Evolutionary conservation across 768 basidiomycete species (phyloP).

Genomic region (Phlegmacium glaucopus): DNA sequence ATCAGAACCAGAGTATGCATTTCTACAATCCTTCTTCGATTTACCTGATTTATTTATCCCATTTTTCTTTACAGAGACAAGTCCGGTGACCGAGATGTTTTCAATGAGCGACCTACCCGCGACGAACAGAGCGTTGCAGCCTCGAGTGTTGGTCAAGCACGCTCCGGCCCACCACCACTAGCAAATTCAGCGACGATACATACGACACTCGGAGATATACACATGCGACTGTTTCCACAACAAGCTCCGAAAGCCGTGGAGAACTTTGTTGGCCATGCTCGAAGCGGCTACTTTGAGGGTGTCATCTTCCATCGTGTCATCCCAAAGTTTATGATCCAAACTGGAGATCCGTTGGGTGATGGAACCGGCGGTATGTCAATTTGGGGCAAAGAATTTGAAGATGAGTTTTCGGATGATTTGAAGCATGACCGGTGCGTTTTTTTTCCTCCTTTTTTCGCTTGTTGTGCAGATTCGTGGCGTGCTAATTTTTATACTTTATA

Average conservation of each 20-base stretch:
- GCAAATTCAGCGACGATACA: slow-evolving; percentile 88
- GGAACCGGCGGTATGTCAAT: slow-evolving; percentile 90
- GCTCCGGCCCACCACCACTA: slow-evolving; percentile 62
- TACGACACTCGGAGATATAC: slow-evolving; percentile 93
- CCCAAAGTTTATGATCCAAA: slow-evolving; percentile 98
- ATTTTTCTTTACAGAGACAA: slow-evolving; percentile 64
- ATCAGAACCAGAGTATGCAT: slow-evolving; percentile 79
- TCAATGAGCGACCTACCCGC: slow-evolving; percentile 95
- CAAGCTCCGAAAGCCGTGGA: slow-evolving; percentile 95
- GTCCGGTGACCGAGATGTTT: slow-evolving; percentile 89
- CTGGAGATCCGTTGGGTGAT: slow-evolving; percentile 92
- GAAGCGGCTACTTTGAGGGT: slow-evolving; percentile 88
- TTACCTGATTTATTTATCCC: neutral
- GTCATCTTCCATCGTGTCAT: slow-evolving; percentile 97
- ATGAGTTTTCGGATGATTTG: slow-evolving; percentile 87
- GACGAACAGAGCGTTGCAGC: slow-evolving; percentile 91
- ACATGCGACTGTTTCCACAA: slow-evolving; percentile 83
- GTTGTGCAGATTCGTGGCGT: neutral
- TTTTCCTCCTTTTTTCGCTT: neutral
- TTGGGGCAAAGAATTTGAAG: slow-evolving; percentile 89
- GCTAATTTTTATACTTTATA: slow-evolving; percentile 4
- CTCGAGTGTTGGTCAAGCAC: slow-evolving; percentile 41
- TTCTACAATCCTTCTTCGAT: neutral
- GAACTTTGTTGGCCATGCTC: slow-evolving; percentile 92
- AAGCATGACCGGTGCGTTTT: slow-evolving; percentile 77